Conservation (phyloP, 2,329 filamentous ascomycete species). For the Fusarium subglutinans region DNA sequence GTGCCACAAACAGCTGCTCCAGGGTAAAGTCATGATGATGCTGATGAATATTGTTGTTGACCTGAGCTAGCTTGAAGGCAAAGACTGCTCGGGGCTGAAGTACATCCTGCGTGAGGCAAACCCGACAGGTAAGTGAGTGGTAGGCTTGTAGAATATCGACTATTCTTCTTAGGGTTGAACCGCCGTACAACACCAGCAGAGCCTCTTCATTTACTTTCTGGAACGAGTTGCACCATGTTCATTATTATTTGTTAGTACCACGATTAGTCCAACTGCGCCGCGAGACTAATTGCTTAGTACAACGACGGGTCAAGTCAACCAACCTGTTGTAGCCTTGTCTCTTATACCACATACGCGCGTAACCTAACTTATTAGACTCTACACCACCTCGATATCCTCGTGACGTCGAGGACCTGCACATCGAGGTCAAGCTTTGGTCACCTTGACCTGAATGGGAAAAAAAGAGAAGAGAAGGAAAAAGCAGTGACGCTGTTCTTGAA, state of each 20-base stretch:
- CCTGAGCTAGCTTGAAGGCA: neutral
- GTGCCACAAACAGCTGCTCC: neutral
- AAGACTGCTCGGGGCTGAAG: neutral
- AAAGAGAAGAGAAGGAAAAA: neutral
- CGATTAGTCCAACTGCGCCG: neutral
- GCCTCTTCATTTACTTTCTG: neutral
- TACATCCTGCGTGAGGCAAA: neutral
- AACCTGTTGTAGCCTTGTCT: neutral
- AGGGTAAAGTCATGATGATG: neutral
- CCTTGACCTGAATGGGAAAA: neutral
- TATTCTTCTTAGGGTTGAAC: neutral
- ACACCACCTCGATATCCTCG: conserved; percentile 9
- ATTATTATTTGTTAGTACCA: neutral
- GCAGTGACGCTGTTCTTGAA: neutral
- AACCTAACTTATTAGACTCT: neutral
- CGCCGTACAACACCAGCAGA: neutral
- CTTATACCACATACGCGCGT: neutral
- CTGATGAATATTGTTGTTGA: neutral
- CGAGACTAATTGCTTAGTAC: neutral
- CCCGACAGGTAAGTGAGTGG: no score
- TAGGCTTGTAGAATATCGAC: neutral
- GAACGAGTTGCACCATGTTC: neutral
- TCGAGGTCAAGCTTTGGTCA: neutral
- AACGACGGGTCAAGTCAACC: neutral
- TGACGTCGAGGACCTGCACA: neutral